Base-by-base conservation (phyloP, 179 eudicot species). In the Beta corolliflora region DNA sequence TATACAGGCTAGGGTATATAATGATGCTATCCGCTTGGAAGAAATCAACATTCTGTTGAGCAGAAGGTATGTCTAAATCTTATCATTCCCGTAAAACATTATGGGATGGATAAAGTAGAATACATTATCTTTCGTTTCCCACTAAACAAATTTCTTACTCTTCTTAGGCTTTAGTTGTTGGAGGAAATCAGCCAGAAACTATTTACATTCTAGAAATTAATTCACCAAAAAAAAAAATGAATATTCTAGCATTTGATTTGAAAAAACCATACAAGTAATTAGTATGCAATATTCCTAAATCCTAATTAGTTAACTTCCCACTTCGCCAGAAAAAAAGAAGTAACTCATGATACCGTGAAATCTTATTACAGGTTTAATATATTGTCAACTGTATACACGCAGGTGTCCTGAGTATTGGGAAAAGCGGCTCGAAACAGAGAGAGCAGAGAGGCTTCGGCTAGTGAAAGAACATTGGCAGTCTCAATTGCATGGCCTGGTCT, bases 401-500 rank as follows among this genome's bases (percentile, higher is more conserved):
- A 91, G 94, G 76, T 92, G 92, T 59, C 91, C 89, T 2, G 89
- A 91, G 72, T 91, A 91, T 59, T 92, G 96, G 96, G 83, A 79
- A 54, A 91, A 91, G 70, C 88, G 94, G 82, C 91, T 88, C 46
- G 82, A 80, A 19, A 53, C 84, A 0, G 94, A 92, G 83, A 89
- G 92, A 81, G 72, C 41, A 19, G 94, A 92, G 85, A 87, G 97
- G 79, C 74, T 91, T 71, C 79, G 59, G 84, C 91, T 88, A 76
- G 88, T 91, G 9, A 92, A 91, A 86, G 90, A 92, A 77, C 90
- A 92, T 76, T 91, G 97, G 97, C 89, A 92, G 75, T 81, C 86
- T 64, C 85, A 81, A 69, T 19, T 81, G 83, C 80, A 81, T 73
- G 80, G 84, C 72, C 72, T 68, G 69, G 82, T 29, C 52, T 80